Evolutionary conservation across 495 filamentous ascomycete genomes (phyloP), one percentile per base, ranked within the genome.

Genomic region (Lasiosphaeria hispida): DNA sequence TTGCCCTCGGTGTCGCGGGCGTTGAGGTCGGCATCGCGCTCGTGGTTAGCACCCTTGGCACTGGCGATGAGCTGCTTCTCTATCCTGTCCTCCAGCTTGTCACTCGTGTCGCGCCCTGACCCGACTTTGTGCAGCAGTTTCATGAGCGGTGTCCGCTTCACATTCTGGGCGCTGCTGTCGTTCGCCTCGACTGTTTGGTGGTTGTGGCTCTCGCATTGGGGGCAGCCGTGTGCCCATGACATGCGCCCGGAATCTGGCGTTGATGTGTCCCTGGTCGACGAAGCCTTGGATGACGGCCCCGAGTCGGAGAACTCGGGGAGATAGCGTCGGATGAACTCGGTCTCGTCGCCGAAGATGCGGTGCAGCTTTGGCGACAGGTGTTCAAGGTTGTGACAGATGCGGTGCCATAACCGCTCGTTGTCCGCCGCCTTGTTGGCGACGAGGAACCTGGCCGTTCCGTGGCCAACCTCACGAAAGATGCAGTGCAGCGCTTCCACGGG

Each of bases 1-100:
- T 71, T 71, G 48, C 68, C 68, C 33, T 71, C 66, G 11, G 68
- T 69, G 54, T 71, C 68, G 37, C 68, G 68, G n/a, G 62, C 63
- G 18, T 58, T 62, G 48, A 71, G 62, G 10, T 54, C 48, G 23
- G 30, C 53, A 10, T 57, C 51, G 9, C 61, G 55, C 4, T 67
- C 62, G 10, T 62, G 58, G 3, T 62, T 63, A 10, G 56, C 41
- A 6, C 38, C 43, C 50, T 69, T 71, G 10, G 58, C 47, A 3
- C 60, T 62, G 10, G 51, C 42, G 10, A 57, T 50, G 15, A 69
- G 57, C 6, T 65, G 11, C 35, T 41, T 43, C 49, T 63, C 66
- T 4, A 71, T 62, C 33, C 60, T 62, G 18, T 39, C 15, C 10
- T 60, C 55, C 6, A 71, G 63, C 13, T 48, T 49, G 45, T 69